Evolutionary conservation across 768 basidiomycete genomes (phyloP).

Genomic region (Kwoniella mangroviensis): DNA sequence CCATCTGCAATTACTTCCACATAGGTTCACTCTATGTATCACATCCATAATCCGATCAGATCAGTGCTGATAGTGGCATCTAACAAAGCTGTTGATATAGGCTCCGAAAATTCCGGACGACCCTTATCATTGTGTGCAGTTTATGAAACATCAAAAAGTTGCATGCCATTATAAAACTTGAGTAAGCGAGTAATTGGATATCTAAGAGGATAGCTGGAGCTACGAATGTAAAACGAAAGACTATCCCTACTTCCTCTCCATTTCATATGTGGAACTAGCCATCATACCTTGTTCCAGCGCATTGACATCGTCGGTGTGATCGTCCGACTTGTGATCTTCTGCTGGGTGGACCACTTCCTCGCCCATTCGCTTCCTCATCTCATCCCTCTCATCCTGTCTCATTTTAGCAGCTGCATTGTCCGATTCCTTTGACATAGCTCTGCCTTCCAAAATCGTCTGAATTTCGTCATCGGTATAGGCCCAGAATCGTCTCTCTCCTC

Average conservation of each 20-base stretch:
- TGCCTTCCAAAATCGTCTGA: conserved; percentile 41
- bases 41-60: too few species aligned
- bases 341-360: conserved; percentile 2
- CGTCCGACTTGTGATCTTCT: neutral
- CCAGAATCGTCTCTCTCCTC: conserved; percentile 48
- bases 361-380: conserved; percentile 42
- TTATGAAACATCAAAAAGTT: neutral
- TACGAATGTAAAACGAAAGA: too few species aligned
- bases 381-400: conserved; percentile 46
- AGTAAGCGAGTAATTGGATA: neutral
- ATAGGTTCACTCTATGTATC: too few species aligned
- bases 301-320: conserved; percentile 12
- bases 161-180: conserved; percentile 1
- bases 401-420: conserved; percentile 42
- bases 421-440: conserved; percentile 33
- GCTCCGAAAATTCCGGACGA: too few species aligned
- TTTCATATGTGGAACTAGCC: conserved; percentile 2
- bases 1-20: too few species aligned
- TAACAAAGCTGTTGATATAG: too few species aligned
- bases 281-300: conserved; percentile 11
- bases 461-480: conserved; percentile 49
- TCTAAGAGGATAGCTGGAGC: too few species aligned
- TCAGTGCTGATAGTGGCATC: too few species aligned
- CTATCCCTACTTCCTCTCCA: conserved; percentile 1
- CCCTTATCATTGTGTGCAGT: too few species aligned